Evolutionary conservation across 2,329 filamentous ascomycete genomes (phyloP).

Genomic region (Penicillium hordei): DNA sequence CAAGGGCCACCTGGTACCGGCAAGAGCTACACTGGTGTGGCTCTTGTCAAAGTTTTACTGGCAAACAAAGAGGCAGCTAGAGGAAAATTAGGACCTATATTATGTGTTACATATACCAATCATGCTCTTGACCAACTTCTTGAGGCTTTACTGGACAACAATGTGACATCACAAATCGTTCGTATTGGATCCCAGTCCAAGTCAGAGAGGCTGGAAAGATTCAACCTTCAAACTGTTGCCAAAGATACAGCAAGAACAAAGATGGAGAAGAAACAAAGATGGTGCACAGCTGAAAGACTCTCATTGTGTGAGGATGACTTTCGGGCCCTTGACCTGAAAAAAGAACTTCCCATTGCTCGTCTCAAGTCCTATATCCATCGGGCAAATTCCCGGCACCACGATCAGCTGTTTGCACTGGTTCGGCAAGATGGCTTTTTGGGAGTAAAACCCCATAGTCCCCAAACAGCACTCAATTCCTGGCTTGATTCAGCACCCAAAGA

Average conservation of each 20-base stretch:
- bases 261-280: conserved; percentile 28
- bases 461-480: neutral
- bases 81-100: conserved; percentile 45
- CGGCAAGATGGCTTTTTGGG: neutral
- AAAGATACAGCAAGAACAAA: conserved; percentile 38
- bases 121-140: conserved; percentile 60
- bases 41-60: conserved; percentile 31
- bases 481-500: neutral
- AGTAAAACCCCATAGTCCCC: neutral
- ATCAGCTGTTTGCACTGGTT: conserved; percentile 3
- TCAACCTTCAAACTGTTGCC: conserved; percentile 50
- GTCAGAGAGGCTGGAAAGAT: conserved; percentile 50
- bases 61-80: conserved; percentile 27
- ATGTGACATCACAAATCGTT: conserved; percentile 49
- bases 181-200: conserved; percentile 62
- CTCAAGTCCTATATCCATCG: conserved; percentile 11
- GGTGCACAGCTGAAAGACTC: conserved; percentile 11
- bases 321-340: conserved; percentile 8
- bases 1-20: conserved; percentile 34
- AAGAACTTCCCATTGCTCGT: neutral
- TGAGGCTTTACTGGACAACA: conserved; percentile 54
- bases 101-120: conserved; percentile 54
- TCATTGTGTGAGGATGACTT: conserved; percentile 17
- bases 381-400: neutral
- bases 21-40: conserved; percentile 30